These are phyloP conservation scores for Bipolaris sorokiniana DNA, from an alignment of 2,329 filamentous ascomycete genomes.

Conservation along the genomic window DNA sequence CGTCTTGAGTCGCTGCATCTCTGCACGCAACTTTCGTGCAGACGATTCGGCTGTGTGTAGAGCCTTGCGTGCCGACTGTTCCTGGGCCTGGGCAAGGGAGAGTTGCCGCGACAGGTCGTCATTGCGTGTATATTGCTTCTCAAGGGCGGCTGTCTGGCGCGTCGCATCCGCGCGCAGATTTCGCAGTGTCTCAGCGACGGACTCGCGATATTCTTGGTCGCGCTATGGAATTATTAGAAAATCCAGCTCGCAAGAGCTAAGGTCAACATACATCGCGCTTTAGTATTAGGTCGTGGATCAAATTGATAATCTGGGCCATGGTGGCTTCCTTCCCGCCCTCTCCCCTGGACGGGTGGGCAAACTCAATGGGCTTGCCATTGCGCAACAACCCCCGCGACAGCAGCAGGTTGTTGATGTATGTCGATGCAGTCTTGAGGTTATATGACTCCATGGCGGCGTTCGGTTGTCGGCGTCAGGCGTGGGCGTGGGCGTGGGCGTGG, in stretches of 20 bases:
- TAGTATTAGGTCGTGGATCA: conserved; percentile 91
- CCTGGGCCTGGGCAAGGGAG: conserved; percentile 69
- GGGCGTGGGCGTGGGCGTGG: conserved; percentile 17
- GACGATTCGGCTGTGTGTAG: conserved; percentile 76
- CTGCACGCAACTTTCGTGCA: conserved; percentile 80
- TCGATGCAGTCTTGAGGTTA: conserved; percentile 66
- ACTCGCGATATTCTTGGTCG: conserved; percentile 87
- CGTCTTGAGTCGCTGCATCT: conserved; percentile 78
- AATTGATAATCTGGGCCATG: conserved; percentile 86
- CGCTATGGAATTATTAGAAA: conserved; percentile 61
- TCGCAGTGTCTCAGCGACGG: conserved; percentile 77
- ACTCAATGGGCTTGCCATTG: conserved; percentile 77
- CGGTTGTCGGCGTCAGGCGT: conserved; percentile 11
- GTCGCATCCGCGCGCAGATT: conserved; percentile 75
- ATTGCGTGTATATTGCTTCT: conserved; percentile 61
- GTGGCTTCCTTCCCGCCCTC: conserved; percentile 69
- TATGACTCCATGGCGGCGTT: conserved; percentile 54
- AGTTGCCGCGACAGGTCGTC: conserved; percentile 64
- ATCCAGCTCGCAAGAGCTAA: background rate
- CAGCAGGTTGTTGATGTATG: conserved; percentile 69
- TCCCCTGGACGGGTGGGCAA: conserved; percentile 71
- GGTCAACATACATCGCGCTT: conserved; percentile 75
- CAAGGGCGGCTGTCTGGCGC: conserved; percentile 73
- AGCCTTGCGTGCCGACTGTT: conserved; percentile 71
- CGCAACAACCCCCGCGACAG: conserved; percentile 68